A percentile compares a stretch with the other conserved stretches of the same genome.
Conservation (phyloP, 768 basidiomycete species). For the Clitopilus passeckerianus region DNA sequence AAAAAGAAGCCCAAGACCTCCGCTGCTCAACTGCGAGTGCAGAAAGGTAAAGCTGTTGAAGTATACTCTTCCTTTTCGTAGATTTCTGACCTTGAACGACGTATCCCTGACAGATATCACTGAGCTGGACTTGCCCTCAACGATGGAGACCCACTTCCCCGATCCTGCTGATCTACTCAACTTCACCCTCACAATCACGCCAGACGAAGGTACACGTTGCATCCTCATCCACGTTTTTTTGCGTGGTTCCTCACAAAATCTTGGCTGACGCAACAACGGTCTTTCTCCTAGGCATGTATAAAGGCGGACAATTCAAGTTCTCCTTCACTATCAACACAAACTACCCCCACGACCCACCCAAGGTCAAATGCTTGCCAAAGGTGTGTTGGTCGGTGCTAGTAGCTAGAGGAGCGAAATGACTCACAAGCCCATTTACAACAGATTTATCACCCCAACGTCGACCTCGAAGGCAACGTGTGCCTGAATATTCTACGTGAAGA, state of each 20-base stretch:
- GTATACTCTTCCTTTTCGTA: neutral
- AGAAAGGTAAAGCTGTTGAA: constrained; percentile 68
- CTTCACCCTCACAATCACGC: constrained; percentile 92
- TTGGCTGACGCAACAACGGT: neutral
- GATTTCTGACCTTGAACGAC: neutral
- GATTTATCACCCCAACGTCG: constrained; percentile 99
- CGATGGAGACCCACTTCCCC: constrained; percentile 94
- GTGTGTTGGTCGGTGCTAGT: constrained; percentile 38
- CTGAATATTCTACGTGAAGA: constrained; percentile 98
- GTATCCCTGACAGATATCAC: constrained; percentile 66
- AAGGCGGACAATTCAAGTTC: constrained; percentile 90
- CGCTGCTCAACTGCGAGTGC: constrained; percentile 97
- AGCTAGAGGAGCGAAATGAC: neutral
- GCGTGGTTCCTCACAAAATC: constrained; percentile 1
- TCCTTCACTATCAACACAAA: constrained; percentile 96
- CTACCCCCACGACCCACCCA: constrained; percentile 99
- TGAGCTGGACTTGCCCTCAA: constrained; percentile 91
- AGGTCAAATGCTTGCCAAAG: constrained; percentile 95
- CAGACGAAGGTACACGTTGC: constrained; percentile 79
- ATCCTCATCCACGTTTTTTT: neutral
- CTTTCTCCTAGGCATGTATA: constrained; percentile 82
- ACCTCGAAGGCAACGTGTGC: constrained; percentile 97
- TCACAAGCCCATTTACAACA: constrained; percentile 22
- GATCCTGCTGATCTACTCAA: constrained; percentile 94
- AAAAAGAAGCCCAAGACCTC: constrained; percentile 99